These are phyloP conservation scores for Oemleria cerasiformis DNA, from an alignment of 306 rosid genomes.

Conservation along the genomic window DNA sequence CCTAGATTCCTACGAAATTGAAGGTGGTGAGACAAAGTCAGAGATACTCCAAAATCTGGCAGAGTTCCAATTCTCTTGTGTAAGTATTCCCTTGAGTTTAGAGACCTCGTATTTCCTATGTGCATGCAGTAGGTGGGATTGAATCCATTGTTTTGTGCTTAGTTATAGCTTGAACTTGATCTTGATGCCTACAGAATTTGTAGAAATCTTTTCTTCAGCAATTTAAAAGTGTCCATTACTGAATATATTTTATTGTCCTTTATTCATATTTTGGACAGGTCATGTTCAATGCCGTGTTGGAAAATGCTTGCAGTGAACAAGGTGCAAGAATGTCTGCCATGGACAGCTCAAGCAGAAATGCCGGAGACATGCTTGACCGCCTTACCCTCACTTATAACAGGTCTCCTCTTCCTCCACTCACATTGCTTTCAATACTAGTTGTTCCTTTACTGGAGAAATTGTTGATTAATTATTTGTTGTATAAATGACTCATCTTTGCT, in stretches of 20 bases:
- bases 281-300: slow-evolving; percentile 85
- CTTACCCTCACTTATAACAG: slow-evolving; percentile 93
- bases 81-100: slow-evolving; percentile 34
- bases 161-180: not conserved
- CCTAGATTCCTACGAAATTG: slow-evolving; percentile 85
- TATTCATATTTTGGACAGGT: slow-evolving; percentile 40
- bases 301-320: slow-evolving; percentile 99
- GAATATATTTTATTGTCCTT: not conserved
- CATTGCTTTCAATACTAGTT: not conserved
- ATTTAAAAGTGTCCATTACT: not conserved
- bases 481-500: slow-evolving; percentile 28
- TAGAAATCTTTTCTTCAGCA: not conserved
- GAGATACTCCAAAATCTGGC: slow-evolving; percentile 89
- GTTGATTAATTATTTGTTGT: not conserved
- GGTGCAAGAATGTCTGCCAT: slow-evolving; percentile 99
- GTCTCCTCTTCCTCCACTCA: slow-evolving; percentile 38
- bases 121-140: not conserved
- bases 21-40: slow-evolving; percentile 93
- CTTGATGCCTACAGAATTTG: not conserved
- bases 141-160: not conserved
- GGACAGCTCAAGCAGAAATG: slow-evolving; percentile 99
- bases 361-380: slow-evolving; percentile 98
- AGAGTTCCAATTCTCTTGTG: slow-evolving; percentile 98
- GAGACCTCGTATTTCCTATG: not conserved
- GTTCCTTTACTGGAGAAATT: not conserved